Base-by-base conservation (phyloP, 2,329 filamentous ascomycete species). In the Leptographium procerum region DNA sequence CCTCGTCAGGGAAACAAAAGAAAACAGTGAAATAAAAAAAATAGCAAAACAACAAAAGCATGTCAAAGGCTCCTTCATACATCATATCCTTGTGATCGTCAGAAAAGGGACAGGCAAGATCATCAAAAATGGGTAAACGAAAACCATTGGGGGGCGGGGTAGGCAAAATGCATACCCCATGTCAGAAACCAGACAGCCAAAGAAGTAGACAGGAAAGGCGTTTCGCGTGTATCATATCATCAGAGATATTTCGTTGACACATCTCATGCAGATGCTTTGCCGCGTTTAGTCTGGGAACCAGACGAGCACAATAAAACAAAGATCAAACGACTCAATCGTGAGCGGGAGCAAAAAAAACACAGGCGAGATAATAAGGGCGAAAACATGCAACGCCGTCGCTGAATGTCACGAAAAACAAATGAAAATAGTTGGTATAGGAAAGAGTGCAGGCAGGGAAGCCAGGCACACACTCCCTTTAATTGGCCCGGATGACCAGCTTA, bases 401-500 rank as follows among this genome's bases (percentile, higher is more conserved):
- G 60, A 62, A 64, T 66, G 66, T 61, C 58, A 61, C 56, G 24
- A 40, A 61, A 45, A 59, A 62, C 60, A 51, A 40, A 43, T 43
- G 43, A 54, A n/a, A 50, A 36, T 33, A 19, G 22, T 14, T 3
- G 34, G 22, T 22, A 43, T n/a, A 28, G 36, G 19, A 33, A 24
- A 43, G 36, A n/a, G 13, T 43, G 36, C 9, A 16, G 36, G 36
- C 19, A 43, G n/a, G n/a, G 16, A 43, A 19, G 16, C 16, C n/a
- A 19, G 36, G 36, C 16, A 1, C 16, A 43, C 36, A 43, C n/a
- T 22, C 26, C 6, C 19, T n/a, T 71, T 80, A 95, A 77, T 95
- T 95, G 68, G 92, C 89, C 66, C 92, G 90, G 72, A 96, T 96
- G 71, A 96, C 91, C 68, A 97, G 83, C 75, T 95, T 95, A 43